These are phyloP conservation scores for Chrysoporthe deuterocubensis DNA, from an alignment of 2,329 filamentous ascomycete genomes.

Conservation along the genomic window DNA sequence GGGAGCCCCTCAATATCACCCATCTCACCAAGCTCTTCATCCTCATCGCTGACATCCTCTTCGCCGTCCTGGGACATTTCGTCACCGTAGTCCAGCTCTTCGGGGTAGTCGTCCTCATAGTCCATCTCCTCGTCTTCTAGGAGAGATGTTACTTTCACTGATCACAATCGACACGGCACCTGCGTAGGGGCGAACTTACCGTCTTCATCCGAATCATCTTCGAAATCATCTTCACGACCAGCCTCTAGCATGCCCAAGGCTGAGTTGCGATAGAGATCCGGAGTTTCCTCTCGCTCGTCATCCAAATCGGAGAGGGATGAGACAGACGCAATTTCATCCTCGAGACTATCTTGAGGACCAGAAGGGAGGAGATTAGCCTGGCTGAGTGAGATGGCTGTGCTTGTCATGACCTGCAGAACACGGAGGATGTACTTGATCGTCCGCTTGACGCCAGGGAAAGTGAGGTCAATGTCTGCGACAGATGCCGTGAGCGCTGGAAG, in stretches of 20 bases:
- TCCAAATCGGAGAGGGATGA: conserved; percentile 89
- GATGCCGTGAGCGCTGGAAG: conserved; percentile 86
- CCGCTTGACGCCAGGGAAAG: conserved; percentile 89
- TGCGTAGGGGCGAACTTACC: conserved; percentile 43
- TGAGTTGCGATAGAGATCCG: conserved; percentile 95
- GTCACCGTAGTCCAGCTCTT: conserved; percentile 89
- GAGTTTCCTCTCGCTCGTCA: conserved; percentile 89
- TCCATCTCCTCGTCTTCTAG: conserved; percentile 82
- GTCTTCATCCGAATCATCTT: conserved; percentile 67
- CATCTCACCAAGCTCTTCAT: conserved; percentile 80
- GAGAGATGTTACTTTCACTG: conserved; percentile 38
- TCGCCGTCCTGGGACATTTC: conserved; percentile 79
- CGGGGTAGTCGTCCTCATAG: conserved; percentile 87
- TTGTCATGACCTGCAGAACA: conserved; percentile 84
- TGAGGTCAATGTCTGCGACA: conserved; percentile 93
- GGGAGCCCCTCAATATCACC: conserved; percentile 80
- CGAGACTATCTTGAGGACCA: conserved; percentile 67
- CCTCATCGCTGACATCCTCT: conserved; percentile 85
- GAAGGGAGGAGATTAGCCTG: conserved; percentile 74
- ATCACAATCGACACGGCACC: conserved; percentile 6
- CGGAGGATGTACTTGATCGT: conserved; percentile 96
- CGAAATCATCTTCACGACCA: conserved; percentile 78
- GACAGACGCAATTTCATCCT: conserved; percentile 85
- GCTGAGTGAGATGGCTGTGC: conserved; percentile 84
- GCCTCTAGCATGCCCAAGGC: conserved; percentile 93